Evolutionary conservation across 148 eudicot species (phyloP), one percentile per base, ranked within the genome.

Genomic region (Persicaria maculosa): DNA sequence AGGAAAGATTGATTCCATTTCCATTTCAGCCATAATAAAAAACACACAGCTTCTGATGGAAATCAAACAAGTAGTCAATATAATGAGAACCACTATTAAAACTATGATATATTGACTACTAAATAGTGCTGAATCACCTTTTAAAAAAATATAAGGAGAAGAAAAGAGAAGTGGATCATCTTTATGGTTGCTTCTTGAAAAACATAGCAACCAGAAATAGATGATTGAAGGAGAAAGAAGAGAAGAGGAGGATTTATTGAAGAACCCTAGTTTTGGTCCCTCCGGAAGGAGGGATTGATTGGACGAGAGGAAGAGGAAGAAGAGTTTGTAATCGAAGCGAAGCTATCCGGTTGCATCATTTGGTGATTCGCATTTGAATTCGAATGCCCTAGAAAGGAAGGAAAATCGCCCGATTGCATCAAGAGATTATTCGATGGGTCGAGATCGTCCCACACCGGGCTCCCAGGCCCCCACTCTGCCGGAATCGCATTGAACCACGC

Each of bases 371-470:
- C 55, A 52, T 52, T 52, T n/a, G 5, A n/a, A 52, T 52, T 52
- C 4, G 4, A 1, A 15, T 15, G 16, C 16, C 55, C 70, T 36
- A 65, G 47, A 65, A 87, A 52, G 31, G 90, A 76, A 79, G 80
- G 84, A 36, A 45, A 6, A 46, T 52, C 70, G 4, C 70, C 70
- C 2, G 70, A 65, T 43, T 65, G 70, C 47, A 65, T 15, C 3
- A 65, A 6, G 5, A 65, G 70, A 40, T 65, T 71, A 47, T 87
- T 94, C 9, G 77, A 78, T 7, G 86, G 11, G 59, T 91, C 96
- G 6, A 88, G 54, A 84, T 86, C 82, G 81, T 94, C 98, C 98
- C 98, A 94, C 20, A 91, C 88, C 0, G 98, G 85, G 61, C 98
- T 91, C 0, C 89, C 98, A 0, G 97, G 73, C 2, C 73, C 73